Conservation (phyloP, 345 rosid species). For the Eucalyptus pauciflora region DNA sequence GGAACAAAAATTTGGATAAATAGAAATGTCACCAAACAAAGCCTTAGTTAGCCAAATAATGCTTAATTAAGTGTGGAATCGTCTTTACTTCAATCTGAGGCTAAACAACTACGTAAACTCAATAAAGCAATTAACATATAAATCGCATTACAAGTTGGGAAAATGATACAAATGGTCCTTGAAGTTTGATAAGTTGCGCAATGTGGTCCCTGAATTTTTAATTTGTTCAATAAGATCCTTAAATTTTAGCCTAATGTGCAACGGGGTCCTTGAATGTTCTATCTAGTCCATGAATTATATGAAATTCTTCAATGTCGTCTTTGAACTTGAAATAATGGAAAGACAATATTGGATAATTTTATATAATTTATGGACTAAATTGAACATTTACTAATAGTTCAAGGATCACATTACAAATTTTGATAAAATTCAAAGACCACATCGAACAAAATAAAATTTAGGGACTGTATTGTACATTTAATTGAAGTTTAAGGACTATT, state of each 20-base stretch:
- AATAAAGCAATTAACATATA: no score
- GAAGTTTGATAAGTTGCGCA: neutral
- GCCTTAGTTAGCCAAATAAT: neutral
- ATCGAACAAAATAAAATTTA: no score
- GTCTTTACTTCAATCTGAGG: neutral
- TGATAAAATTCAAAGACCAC: neutral
- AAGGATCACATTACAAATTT: accelerated
- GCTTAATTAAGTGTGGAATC: neutral
- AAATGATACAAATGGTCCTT: neutral
- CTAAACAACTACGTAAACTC: neutral
- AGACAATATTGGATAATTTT: accelerated
- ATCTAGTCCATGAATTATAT: neutral
- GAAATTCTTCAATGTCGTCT: no score
- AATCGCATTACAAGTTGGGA: neutral
- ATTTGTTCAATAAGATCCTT: neutral
- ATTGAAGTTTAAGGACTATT: neutral
- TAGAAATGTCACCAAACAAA: no score
- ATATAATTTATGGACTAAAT: no score
- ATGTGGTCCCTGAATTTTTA: accelerated
- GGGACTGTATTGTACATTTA: neutral
- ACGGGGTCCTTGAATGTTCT: neutral
- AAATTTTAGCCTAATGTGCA: no score
- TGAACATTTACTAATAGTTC: no score
- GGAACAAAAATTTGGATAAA: no score
- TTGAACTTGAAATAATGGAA: no score